Base-by-base conservation (phyloP, 345 rosid genomes). In the Eucalyptus tenuipes region DNA sequence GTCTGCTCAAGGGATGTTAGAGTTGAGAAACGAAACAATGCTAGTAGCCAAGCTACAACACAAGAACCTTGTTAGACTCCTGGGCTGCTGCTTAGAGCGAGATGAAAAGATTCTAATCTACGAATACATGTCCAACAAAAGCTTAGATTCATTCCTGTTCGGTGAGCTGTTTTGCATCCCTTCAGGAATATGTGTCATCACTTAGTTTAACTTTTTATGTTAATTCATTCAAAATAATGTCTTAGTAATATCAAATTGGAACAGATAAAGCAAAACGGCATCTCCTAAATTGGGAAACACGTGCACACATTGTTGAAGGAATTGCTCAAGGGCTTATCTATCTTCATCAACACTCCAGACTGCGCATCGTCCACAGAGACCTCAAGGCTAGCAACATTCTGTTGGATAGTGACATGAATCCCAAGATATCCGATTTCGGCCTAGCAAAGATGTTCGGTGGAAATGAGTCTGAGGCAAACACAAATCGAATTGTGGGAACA, bases 311-410 rank as follows among this genome's bases (percentile, higher is more conserved):
- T 57, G 33, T 94, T 17, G 89, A 86, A 47, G 95, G 95, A 40
- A 93, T 94, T n/a, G 92, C 94, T 18, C 87, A 89, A 86, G 94
- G 95, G 66, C 93, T 92, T 86, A 68, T 93, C 40, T 94, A 95
- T 89, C 94, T 93, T 24, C 96, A 93, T 86, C 93, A 93, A 31
- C 93, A 94, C 55, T 93, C 96, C 0, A 93, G 93, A 33, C 48
- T 93, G 40, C 91, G 93, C 57, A 92, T 94, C 9, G 90, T 94
- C 22, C 96, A 92, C 53, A 91, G 95, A 64, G 95, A 94, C 89
- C 88, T 92, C 10, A 93, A 91, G 15, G 87, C 94, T 6, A 91
- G 93, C 49, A 92, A 92, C 44, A 85, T 92, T 20, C 86, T 91
- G 7, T 53, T 92, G 25, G 94, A 93, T 59, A 15, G 87, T 47